Conservation (phyloP, 169 alveolate species). For the Plasmodium sp. region DNA sequence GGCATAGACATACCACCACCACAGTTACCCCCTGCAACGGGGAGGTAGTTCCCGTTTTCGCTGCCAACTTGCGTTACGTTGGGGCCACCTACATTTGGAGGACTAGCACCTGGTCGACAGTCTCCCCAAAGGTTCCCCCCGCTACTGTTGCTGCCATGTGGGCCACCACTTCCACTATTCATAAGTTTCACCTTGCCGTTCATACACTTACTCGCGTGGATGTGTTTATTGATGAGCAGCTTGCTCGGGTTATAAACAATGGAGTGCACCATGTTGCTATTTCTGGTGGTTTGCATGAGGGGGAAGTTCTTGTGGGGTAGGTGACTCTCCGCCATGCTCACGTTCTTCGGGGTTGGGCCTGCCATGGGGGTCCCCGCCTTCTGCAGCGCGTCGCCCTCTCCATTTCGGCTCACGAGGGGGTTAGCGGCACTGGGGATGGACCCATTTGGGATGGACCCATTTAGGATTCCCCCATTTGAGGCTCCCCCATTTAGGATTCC, state of each 20-base stretch:
- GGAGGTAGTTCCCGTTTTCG: background rate
- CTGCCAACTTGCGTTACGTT: background rate
- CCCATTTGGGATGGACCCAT: too few relatives aligned
- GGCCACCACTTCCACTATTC: background rate
- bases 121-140: background rate
- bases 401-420: background rate
- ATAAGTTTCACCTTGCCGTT: background rate
- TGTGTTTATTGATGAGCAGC: conserved; percentile 19
- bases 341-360: background rate
- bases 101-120: background rate
- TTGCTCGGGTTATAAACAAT: conserved; percentile 12
- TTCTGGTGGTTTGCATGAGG: background rate
- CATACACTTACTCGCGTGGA: background rate
- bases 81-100: background rate
- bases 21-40: background rate
- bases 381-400: background rate
- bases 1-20: background rate
- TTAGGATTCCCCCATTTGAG: too few relatives aligned
- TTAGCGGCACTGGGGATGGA: background rate
- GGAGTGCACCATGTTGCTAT: background rate
- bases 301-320: background rate
- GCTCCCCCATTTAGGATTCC: too few relatives aligned
- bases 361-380: background rate
- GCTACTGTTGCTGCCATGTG: background rate
- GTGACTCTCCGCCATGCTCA: background rate